A percentile compares a stretch with the other conserved stretches of the same genome.
Conservation (phyloP, 306 rosid species). For the Rosa rugosa region DNA sequence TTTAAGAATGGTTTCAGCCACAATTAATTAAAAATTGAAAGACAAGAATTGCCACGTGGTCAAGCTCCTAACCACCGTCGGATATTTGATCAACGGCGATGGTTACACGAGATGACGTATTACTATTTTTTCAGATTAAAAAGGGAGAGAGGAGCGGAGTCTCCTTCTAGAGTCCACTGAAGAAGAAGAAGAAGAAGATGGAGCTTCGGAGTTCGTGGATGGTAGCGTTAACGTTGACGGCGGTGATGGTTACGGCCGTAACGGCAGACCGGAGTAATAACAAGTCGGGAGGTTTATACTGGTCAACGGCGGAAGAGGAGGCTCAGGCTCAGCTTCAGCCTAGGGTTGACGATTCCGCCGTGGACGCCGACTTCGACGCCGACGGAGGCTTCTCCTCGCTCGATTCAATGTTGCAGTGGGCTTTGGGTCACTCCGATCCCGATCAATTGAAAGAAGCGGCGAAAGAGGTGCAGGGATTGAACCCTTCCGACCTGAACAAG, state of each 20-base stretch:
- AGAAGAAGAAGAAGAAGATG: conserved; percentile 17
- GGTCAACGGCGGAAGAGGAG: conserved; percentile 56
- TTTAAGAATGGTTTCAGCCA: no score
- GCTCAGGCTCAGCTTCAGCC: conserved; percentile 31
- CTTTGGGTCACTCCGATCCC: conserved; percentile 86
- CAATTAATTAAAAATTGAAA: neutral
- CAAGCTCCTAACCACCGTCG: neutral
- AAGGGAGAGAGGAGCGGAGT: neutral
- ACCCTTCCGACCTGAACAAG: conserved; percentile 48
- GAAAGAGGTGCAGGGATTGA: conserved; percentile 42
- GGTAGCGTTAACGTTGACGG: neutral
- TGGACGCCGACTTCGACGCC: conserved; percentile 49
- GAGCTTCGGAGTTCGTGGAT: neutral
- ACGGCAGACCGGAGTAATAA: conserved; percentile 11
- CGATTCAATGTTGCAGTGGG: conserved; percentile 93
- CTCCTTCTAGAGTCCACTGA: neutral
- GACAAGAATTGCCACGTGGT: neutral
- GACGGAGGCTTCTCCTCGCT: conserved; percentile 91
- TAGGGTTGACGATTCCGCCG: conserved; percentile 24
- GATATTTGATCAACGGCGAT: neutral
- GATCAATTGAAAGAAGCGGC: conserved; percentile 65
- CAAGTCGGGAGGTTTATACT: conserved; percentile 27
- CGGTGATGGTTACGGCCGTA: conserved; percentile 5
- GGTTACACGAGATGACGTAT: neutral
- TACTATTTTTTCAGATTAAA: neutral